Conservation (phyloP, 1,139 yeast species). For the Geotrichum bryndzae region DNA sequence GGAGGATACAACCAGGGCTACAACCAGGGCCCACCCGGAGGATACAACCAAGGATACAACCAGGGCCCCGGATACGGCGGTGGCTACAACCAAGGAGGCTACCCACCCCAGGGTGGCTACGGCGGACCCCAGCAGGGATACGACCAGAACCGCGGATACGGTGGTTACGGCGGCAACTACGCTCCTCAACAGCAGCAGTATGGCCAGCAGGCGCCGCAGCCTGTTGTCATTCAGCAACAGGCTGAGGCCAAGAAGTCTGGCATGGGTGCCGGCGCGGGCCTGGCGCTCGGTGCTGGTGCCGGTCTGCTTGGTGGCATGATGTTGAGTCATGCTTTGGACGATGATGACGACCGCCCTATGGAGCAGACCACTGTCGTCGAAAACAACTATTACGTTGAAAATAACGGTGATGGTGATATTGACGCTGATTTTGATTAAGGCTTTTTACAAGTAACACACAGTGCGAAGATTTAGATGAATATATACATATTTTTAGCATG, state of each 20-base stretch:
- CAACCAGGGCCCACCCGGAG: background rate
- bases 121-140: slow-evolving; percentile 7
- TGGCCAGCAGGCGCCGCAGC: slow-evolving; percentile 25
- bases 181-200: slow-evolving; percentile 11
- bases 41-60: slow-evolving; percentile 1
- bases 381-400: slow-evolving; percentile 31
- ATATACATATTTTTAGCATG: background rate
- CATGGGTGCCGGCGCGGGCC: slow-evolving; percentile 42
- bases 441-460: too few relatives aligned
- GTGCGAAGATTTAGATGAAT: too few relatives aligned
- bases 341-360: slow-evolving; percentile 19
- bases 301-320: slow-evolving; percentile 74
- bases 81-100: slow-evolving; percentile 9
- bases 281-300: slow-evolving; percentile 72
- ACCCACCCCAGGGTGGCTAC: slow-evolving; percentile 9
- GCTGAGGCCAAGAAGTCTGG: slow-evolving; percentile 27
- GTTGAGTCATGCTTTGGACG: slow-evolving; percentile 42
- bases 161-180: slow-evolving; percentile 20
- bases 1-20: slow-evolving; percentile 9
- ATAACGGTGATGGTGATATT: slow-evolving; percentile 20
- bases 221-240: slow-evolving; percentile 32
- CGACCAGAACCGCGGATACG: slow-evolving; percentile 15
- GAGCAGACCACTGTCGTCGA: slow-evolving; percentile 21
- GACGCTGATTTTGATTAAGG: slow-evolving; percentile 8
- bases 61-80: slow-evolving; percentile 5